Evolutionary conservation across 306 rosid species (phyloP).

Genomic region (Begonia fuchsioides): DNA sequence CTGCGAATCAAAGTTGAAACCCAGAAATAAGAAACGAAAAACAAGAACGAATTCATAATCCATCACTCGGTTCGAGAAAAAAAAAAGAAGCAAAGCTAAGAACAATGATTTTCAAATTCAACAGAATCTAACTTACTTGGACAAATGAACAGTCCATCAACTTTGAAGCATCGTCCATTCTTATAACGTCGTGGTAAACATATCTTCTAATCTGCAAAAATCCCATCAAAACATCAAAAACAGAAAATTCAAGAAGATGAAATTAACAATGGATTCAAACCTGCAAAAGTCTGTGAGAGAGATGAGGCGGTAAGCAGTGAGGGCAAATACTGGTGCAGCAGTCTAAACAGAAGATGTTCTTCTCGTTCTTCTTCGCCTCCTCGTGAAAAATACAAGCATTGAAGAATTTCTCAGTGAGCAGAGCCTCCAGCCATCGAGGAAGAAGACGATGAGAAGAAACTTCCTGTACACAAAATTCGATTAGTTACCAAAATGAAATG

Average conservation of each 20-base stretch:
- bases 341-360: constrained; percentile 77
- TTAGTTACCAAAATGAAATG: background rate
- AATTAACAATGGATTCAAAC: constrained; percentile 3
- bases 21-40: background rate
- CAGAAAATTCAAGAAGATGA: background rate
- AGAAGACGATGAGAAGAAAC: constrained; percentile 15
- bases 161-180: constrained; percentile 65
- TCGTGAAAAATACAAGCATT: constrained; percentile 85
- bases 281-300: constrained; percentile 77
- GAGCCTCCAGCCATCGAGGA: constrained; percentile 69
- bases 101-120: too few species aligned
- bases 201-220: constrained; percentile 71
- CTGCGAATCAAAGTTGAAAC: constrained; percentile 15
- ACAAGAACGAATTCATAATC: background rate
- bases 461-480: constrained; percentile 18
- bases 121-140: constrained; percentile 39
- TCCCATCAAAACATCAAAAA: background rate
- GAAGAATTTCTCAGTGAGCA: constrained; percentile 72
- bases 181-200: constrained; percentile 64
- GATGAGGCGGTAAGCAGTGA: constrained; percentile 64
- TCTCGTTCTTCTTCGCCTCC: constrained; percentile 75
- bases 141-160: constrained; percentile 60
- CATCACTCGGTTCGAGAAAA: background rate
- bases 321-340: constrained; percentile 86
- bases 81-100: background rate